Evolutionary conservation across 2,329 filamentous ascomycete species (phyloP).

Genomic region (Botrytis fabae): DNA sequence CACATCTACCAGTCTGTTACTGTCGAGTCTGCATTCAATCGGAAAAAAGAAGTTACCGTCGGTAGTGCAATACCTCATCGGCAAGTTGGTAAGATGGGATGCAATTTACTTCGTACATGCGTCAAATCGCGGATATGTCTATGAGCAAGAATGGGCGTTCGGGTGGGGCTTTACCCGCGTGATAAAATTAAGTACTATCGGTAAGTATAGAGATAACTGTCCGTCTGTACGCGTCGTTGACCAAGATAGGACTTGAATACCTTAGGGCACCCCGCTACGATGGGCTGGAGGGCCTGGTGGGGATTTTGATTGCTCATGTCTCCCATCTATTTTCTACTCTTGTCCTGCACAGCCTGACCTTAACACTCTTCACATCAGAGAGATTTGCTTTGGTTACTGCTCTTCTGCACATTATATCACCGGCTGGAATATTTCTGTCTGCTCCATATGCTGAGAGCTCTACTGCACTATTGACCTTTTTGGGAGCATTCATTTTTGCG

Average conservation of each 20-base stretch:
- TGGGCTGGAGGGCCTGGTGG: slow-evolving; percentile 52
- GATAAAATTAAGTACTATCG: slow-evolving; percentile 39
- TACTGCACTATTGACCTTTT: slow-evolving; percentile 76
- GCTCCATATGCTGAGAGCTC: slow-evolving; percentile 81
- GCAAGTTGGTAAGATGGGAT: slow-evolving; percentile 74
- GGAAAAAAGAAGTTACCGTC: slow-evolving; percentile 28
- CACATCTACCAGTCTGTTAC: slow-evolving; percentile 66
- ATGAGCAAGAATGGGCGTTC: slow-evolving; percentile 88
- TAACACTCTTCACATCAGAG: slow-evolving; percentile 51
- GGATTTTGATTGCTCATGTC: slow-evolving; percentile 67
- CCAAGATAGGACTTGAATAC: slow-evolving; percentile 32
- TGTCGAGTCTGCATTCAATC: slow-evolving; percentile 38
- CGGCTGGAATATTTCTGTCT: slow-evolving; percentile 85
- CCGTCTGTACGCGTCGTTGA: slow-evolving; percentile 18
- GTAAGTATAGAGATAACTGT: slow-evolving; percentile 27
- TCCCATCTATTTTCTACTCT: slow-evolving; percentile 76
- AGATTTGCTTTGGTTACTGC: slow-evolving; percentile 67
- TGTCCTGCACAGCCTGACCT: slow-evolving; percentile 66
- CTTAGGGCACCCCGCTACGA: slow-evolving; percentile 39
- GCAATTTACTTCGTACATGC: slow-evolving; percentile 71
- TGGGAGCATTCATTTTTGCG: slow-evolving; percentile 70
- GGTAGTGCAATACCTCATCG: slow-evolving; percentile 29
- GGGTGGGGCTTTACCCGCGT: slow-evolving; percentile 54
- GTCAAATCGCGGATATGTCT: slow-evolving; percentile 64
- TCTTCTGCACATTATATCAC: slow-evolving; percentile 77